Conservation (phyloP, 768 basidiomycete genomes). For the Obba rivulosa region DNA sequence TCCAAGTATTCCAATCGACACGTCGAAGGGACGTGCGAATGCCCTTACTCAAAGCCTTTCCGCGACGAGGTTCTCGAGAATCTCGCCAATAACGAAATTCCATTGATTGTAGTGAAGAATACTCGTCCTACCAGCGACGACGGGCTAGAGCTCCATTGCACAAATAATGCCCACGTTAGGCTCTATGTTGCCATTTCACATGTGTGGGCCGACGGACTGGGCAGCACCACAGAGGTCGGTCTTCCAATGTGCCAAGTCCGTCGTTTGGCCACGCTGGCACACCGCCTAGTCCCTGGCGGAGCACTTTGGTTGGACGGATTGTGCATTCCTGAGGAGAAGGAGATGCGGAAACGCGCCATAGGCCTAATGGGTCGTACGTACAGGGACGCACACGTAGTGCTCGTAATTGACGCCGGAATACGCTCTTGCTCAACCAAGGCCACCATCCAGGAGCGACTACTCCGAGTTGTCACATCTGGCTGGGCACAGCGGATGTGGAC, state of each 20-base stretch:
- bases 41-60: no score
- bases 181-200: no score
- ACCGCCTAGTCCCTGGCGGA: background rate
- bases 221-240: constrained; percentile 2
- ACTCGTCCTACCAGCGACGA: no score
- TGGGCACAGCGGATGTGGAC: constrained; percentile 2
- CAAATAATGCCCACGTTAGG: no score
- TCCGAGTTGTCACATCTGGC: background rate
- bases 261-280: background rate
- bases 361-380: constrained; percentile 5
- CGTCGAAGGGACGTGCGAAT: no score
- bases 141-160: no score
- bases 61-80: no score
- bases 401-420: constrained; percentile 1
- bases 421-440: background rate
- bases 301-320: constrained; percentile 5
- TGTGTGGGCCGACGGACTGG: background rate
- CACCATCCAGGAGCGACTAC: background rate
- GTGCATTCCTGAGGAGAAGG: background rate
- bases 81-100: no score
- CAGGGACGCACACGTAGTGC: background rate
- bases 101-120: no score
- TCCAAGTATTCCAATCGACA: no score
- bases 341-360: background rate
- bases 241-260: constrained; percentile 3